These are phyloP conservation scores for Juncus effusus DNA, from an alignment of 176 grass and related monocot species.

Conservation along the genomic window DNA sequence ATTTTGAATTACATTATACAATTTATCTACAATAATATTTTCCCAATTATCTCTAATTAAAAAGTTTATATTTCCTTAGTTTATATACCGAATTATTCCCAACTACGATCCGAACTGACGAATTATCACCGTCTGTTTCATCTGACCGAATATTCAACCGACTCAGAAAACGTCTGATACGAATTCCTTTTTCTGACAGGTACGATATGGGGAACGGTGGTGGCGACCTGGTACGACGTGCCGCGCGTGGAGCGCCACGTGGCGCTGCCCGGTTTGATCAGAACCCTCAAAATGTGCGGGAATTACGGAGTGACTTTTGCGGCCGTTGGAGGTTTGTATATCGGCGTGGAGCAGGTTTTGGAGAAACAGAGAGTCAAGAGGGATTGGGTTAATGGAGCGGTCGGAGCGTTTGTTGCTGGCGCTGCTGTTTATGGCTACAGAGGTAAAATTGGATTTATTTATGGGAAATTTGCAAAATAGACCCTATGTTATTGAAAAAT, in stretches of 20 bases:
- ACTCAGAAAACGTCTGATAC: too few relatives aligned
- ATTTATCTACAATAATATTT: too few relatives aligned
- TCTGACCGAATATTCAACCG: too few relatives aligned
- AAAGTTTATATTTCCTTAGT: too few relatives aligned
- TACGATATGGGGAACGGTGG: constrained; percentile 81
- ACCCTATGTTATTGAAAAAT: too few relatives aligned
- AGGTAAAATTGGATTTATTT: constrained; percentile 42
- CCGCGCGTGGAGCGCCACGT: constrained; percentile 89
- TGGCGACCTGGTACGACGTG: constrained; percentile 96
- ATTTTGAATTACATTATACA: too few relatives aligned
- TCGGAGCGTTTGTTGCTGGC: constrained; percentile 82
- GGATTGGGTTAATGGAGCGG: constrained; percentile 81
- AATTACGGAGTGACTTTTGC: constrained; percentile 82
- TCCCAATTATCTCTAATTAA: too few relatives aligned
- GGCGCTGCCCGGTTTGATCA: constrained; percentile 80
- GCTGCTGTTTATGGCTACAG: constrained; percentile 75
- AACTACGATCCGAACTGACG: too few relatives aligned
- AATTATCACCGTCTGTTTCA: too few relatives aligned
- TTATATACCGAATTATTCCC: too few relatives aligned
- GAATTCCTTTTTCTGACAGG: background rate
- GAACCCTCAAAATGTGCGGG: constrained; percentile 94
- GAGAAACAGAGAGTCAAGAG: constrained; percentile 78
- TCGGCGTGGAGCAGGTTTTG: constrained; percentile 86
- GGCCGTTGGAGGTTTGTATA: constrained; percentile 79
- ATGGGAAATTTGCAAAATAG: background rate